phyloP scores from a whole-genome alignment of 169 alveolate species.

The Eimeria sp. region DNA sequence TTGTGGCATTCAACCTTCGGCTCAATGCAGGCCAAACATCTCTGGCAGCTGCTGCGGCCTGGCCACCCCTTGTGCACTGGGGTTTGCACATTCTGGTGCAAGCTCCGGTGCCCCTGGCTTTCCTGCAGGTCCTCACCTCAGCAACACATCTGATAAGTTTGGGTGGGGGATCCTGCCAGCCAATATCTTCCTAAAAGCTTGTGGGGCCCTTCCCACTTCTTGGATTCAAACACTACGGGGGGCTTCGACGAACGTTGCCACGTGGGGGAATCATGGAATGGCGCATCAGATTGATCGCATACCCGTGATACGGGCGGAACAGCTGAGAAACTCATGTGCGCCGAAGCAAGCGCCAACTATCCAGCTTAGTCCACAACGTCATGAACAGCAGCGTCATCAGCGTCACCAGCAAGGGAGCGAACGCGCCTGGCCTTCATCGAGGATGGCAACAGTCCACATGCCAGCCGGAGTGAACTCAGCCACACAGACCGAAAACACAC shows the following conservation, averaged over 20 bases:
- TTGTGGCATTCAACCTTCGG: background rate
- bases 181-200: background rate
- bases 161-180: background rate
- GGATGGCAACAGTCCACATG: background rate
- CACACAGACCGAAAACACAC: slow-evolving; percentile 13
- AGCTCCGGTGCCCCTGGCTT: background rate
- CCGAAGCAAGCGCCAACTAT: background rate
- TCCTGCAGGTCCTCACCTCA: background rate
- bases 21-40: background rate
- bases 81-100: background rate
- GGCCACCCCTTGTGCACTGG: background rate
- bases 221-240: slow-evolving; percentile 14
- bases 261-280: background rate
- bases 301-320: background rate
- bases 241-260: background rate
- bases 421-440: background rate
- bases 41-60: background rate
- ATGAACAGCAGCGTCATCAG: background rate
- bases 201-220: slow-evolving; percentile 29
- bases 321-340: background rate
- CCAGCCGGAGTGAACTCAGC: slow-evolving; percentile 1
- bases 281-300: background rate
- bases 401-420: background rate
- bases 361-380: slow-evolving; percentile 12
- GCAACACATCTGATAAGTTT: background rate